Percentiles rank a stretch among this genome's conserved stretches.
phyloP scores from a whole-genome alignment of 352 stramenopile species.

The Blastocystis sp. region DNA sequence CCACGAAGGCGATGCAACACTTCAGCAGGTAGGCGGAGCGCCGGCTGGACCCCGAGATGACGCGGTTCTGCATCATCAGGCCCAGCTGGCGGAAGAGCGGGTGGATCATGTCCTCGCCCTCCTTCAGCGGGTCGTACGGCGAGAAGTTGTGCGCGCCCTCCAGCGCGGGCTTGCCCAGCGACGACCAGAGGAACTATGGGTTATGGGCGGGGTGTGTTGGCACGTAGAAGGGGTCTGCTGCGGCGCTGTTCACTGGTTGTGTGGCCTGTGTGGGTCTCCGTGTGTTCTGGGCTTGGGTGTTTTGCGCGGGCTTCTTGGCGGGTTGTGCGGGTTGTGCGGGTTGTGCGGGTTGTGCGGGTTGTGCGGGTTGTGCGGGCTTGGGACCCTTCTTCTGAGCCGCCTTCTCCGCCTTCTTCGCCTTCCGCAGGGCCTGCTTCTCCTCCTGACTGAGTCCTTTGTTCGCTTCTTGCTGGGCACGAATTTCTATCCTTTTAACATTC shows the following conservation, averaged over 20 bases:
- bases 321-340: neutral
- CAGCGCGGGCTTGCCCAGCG: neutral
- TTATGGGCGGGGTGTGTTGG: neutral
- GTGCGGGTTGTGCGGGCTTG: neutral
- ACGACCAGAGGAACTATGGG: neutral
- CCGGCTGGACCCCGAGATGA: conserved; percentile 5
- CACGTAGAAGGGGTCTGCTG: neutral
- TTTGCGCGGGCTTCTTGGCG: neutral
- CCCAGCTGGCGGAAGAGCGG: conserved; percentile 33
- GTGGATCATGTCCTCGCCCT: neutral
- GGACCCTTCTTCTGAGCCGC: neutral
- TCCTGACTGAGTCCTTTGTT: conserved; percentile 54
- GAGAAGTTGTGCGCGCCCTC: neutral
- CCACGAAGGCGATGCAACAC: neutral
- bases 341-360: neutral
- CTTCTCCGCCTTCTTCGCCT: conserved; percentile 53
- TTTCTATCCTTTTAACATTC: neutral
- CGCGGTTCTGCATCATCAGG: conserved; percentile 38
- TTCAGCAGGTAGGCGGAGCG: conserved; percentile 20
- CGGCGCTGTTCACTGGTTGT: neutral
- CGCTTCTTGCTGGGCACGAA: conserved; percentile 57
- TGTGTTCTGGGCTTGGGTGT: too few species aligned
- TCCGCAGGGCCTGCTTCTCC: conserved; percentile 41
- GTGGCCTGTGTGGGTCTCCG: neutral
- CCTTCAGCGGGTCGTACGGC: neutral